Evolutionary conservation across 2,329 filamentous ascomycete genomes (phyloP).

Genomic region (Sporothrix dimorphospora): DNA sequence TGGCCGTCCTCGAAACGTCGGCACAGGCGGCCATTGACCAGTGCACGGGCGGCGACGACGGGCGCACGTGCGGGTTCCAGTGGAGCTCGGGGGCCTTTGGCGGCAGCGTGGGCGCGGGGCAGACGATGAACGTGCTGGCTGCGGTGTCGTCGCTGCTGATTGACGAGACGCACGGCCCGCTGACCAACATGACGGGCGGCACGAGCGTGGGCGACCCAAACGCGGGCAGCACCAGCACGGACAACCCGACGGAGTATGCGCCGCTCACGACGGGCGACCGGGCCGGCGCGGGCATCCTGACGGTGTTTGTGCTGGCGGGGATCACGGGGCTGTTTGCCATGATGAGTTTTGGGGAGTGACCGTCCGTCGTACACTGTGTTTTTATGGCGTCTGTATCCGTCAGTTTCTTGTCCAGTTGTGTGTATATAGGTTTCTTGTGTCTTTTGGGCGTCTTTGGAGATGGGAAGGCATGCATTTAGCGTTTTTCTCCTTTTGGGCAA

Average conservation of each 20-base stretch:
- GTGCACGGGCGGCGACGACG: constrained; percentile 50
- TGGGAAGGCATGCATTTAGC: neutral
- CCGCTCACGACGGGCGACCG: constrained; percentile 63
- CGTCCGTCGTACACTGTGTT: neutral
- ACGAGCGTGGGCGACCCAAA: constrained; percentile 53
- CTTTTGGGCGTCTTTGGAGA: neutral
- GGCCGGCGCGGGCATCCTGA: constrained; percentile 69
- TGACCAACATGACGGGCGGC: constrained; percentile 52
- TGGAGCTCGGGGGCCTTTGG: constrained; percentile 56
- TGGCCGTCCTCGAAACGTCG: constrained; percentile 51
- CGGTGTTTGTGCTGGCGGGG: constrained; percentile 56
- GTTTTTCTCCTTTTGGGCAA: neutral
- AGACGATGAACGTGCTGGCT: constrained; percentile 59
- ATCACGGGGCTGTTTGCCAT: constrained; percentile 41
- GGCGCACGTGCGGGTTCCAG: constrained; percentile 55
- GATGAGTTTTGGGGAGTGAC: constrained; percentile 39
- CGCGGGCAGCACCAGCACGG: constrained; percentile 46
- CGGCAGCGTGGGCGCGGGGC: constrained; percentile 55
- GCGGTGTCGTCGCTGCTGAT: constrained; percentile 53
- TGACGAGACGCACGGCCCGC: constrained; percentile 39
- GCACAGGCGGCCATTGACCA: constrained; percentile 53
- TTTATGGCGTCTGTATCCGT: neutral
- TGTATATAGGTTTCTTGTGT: neutral
- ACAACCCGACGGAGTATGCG: constrained; percentile 31
- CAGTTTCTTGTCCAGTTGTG: neutral